phyloP scores from a whole-genome alignment of 768 basidiomycete species.

The Dendrothele bispora region DNA sequence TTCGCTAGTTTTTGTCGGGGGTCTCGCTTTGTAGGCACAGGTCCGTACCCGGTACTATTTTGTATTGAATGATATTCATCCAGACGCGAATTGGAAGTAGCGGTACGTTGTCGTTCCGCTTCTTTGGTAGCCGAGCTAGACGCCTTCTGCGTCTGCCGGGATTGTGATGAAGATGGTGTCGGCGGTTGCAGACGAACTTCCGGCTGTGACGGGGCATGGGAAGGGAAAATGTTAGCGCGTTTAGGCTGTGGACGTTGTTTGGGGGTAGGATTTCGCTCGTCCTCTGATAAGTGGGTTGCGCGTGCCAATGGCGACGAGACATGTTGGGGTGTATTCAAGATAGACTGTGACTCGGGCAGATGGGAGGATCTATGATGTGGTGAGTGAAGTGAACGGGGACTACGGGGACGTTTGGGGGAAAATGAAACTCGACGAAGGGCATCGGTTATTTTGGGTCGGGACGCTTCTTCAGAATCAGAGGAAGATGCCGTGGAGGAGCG shows the following conservation, averaged over 20 bases:
- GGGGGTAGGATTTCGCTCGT: conserved; percentile 15
- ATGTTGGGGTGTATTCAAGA: conserved; percentile 5
- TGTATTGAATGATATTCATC: not conserved
- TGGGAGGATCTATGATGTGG: conserved; percentile 10
- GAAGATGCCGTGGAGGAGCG: conserved; percentile 44
- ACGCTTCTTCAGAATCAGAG: conserved; percentile 45
- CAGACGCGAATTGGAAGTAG: not conserved
- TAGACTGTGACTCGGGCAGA: conserved; percentile 1
- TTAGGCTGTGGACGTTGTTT: conserved; percentile 21
- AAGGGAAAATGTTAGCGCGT: conserved; percentile 25
- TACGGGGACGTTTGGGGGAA: conserved; percentile 75
- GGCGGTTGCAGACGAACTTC: conserved; percentile 58
- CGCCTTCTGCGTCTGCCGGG: conserved; percentile 63
- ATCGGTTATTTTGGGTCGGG: conserved; percentile 68
- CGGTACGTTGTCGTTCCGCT: not conserved
- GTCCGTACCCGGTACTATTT: not conserved
- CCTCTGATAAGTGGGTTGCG: conserved; percentile 1
- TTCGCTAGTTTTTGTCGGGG: conserved; percentile 1
- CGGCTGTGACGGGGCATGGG: conserved; percentile 34
- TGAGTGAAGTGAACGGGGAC: conserved; percentile 30
- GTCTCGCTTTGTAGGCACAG: not conserved
- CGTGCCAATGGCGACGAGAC: conserved; percentile 7
- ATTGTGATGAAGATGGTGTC: conserved; percentile 54
- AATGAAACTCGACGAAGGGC: conserved; percentile 69
- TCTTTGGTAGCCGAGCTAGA: conserved; percentile 7